Base-by-base conservation (phyloP, 2,329 filamentous ascomycete species). In the Coniosporium tulheliwenetii region DNA sequence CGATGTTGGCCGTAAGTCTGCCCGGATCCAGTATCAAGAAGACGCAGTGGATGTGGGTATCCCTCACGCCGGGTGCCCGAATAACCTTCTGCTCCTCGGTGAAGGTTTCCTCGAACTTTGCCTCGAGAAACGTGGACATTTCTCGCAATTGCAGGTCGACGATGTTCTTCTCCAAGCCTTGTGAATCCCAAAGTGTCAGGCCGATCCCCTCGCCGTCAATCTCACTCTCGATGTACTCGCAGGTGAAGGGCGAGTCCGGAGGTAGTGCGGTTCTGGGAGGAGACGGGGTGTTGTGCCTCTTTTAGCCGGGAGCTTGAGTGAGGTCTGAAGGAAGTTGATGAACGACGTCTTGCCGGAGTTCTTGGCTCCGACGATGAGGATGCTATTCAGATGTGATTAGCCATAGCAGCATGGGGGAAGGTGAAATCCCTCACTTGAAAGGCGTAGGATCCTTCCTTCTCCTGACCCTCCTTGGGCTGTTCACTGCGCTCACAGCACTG, bases 41-140 rank as follows among this genome's bases (percentile, higher is more conserved):
- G 41, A 86, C 86, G 49, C 85, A 93, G 58, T 98, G 91, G 48
- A 98, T 94, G 60, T 98, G 91, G 39, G 89, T 95, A 65, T 98
- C 91, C 58, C 86, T 84, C 48, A 85, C 82, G 42, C 87, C 89
- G 19, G 91, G 89, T 40, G 87, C 86, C 52, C 91, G 82, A 46
- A 95, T 72, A 37, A 98, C 87, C 67, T 95, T 96, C 73, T 93
- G 93, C 67, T 98, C 91, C 63, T 98, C 91, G 38, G 77, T 77
- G 58, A 98, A 93, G 0, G 91, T 96, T 55, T 98, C 91, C 59
- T 98, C 89, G 51, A 98, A 98, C 61, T 96, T 96, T 67, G 82
- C 89, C 67, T 98, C 91, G 44, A 98, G 69, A 64, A 98, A 98
- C 8, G 81, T 73, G 30, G 82, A 80, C 69, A 96, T 87, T 57